Evolutionary conservation across 768 basidiomycete genomes (phyloP), one percentile per base, ranked within the genome.

Genomic region (Polyporus arcularius): DNA sequence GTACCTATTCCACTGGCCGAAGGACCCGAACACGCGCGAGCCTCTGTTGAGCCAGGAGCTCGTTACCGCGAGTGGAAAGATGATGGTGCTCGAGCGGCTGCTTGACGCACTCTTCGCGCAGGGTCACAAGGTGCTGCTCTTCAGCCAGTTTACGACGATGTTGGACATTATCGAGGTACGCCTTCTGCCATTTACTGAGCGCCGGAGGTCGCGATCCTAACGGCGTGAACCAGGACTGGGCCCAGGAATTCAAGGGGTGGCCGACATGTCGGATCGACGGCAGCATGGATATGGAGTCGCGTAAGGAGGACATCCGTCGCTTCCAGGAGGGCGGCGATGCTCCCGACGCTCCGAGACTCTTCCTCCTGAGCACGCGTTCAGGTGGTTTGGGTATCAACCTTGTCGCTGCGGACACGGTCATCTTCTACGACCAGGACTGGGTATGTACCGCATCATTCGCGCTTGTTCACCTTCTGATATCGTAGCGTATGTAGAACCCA

Each of bases 111-210:
- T 99, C 32, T 93, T 98, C 74, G 78, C 76, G 41, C 77, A 87
- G 3, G 84, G 82, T 8, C 95, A 96, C 74, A 96, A 94, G 70
- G 91, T 93, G 0, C 75, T 95, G n/a, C 69, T 91, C 12, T 92
- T 91, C 74, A 92, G 91, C 58, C 96, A 99, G 74, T 98, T 99
- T 74, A 95, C 91, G 48, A 94, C 89, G 4, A 94, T 98, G 94
- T 77, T 98, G 57, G 90, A 99, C 69, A 89, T 99, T 66, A 92
- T 99, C 50, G 89, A 97, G 81, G 92, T 93, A 65, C 6, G 78
- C 66, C 64, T 55, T 21, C 18, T 62, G 35, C 32, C 46, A 7
- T 59, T 53, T 41, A 39, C 58, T 26, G 35, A 49, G 18, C 39
- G 26, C 14, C 14, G n/a, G n/a, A 26, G 46, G 12, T 21, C 16